Percentiles rank a stretch among this genome's conserved stretches.
Conservation (phyloP, 768 basidiomycete genomes). For the Tricholoma sp. region DNA sequence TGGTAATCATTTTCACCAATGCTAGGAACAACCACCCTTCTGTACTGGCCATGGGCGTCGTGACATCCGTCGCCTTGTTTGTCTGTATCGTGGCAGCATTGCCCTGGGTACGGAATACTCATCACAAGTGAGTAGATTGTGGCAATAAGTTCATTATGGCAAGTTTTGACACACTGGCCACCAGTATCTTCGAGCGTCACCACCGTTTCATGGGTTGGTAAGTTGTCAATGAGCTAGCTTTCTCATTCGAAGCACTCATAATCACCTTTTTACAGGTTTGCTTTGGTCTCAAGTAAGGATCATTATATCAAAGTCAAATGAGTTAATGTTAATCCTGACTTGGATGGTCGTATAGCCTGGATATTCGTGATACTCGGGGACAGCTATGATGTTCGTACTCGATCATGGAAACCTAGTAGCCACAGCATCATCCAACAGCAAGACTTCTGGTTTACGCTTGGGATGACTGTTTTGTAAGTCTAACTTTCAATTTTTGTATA, state of each 20-base stretch:
- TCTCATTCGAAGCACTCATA: neutral
- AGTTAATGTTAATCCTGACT: neutral
- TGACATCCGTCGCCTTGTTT: conserved; percentile 53
- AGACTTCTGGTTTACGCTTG: conserved; percentile 72
- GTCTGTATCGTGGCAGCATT: conserved; percentile 62
- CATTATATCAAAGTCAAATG: neutral
- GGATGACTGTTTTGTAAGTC: conserved; percentile 70
- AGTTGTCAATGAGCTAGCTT: conserved; percentile 36
- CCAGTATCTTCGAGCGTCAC: conserved; percentile 72
- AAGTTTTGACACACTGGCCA: neutral
- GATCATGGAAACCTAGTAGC: conserved; percentile 54
- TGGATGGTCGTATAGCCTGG: neutral
- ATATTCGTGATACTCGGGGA: neutral
- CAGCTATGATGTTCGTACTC: conserved; percentile 4
- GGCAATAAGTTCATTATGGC: neutral
- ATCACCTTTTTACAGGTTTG: neutral
- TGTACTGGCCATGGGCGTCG: conserved; percentile 51
- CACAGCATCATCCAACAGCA: conserved; percentile 57
- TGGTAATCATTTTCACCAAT: conserved; percentile 48
- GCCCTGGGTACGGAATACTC: conserved; percentile 76
- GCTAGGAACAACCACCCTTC: conserved; percentile 47
- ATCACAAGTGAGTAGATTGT: conserved; percentile 60
- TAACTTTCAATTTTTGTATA: neutral
- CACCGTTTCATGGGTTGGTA: conserved; percentile 80
- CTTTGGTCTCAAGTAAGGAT: neutral